These are phyloP conservation scores for Paspalum vaginatum DNA, from an alignment of 176 grass and related monocot genomes.

Conservation along the genomic window DNA sequence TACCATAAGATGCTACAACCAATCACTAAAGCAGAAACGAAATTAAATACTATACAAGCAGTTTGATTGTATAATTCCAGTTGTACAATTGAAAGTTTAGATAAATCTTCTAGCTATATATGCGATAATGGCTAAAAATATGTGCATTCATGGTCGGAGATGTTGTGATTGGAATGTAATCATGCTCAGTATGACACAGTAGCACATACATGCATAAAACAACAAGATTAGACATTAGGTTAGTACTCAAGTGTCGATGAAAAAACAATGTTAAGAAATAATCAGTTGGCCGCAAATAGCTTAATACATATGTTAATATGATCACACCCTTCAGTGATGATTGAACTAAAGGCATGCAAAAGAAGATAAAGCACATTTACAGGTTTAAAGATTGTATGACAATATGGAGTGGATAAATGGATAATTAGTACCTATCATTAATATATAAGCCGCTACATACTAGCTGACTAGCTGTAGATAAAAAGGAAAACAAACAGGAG, in stretches of 20 bases:
- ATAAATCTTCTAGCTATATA: background rate
- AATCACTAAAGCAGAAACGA: constrained; percentile 12
- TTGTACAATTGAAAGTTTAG: background rate
- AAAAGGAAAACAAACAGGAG: background rate
- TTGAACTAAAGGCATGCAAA: constrained; percentile 15
- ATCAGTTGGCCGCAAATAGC: background rate
- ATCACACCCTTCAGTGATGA: background rate
- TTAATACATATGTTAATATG: background rate
- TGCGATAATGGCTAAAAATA: too few species aligned
- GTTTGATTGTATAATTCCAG: background rate
- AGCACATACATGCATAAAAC: background rate
- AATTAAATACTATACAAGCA: constrained; percentile 3
- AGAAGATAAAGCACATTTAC: background rate
- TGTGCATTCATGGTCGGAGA: background rate
- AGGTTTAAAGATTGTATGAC: background rate
- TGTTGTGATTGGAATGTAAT: background rate
- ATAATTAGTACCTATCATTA: background rate
- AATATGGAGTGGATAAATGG: background rate
- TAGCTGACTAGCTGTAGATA: background rate
- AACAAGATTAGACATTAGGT: background rate
- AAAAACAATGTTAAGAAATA: background rate
- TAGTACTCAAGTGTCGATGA: background rate
- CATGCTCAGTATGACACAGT: background rate
- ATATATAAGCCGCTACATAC: too few species aligned
- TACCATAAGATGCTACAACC: constrained; percentile 22